Conservation (phyloP, 352 stramenopile genomes). For the Thalassiosira allenii region DNA sequence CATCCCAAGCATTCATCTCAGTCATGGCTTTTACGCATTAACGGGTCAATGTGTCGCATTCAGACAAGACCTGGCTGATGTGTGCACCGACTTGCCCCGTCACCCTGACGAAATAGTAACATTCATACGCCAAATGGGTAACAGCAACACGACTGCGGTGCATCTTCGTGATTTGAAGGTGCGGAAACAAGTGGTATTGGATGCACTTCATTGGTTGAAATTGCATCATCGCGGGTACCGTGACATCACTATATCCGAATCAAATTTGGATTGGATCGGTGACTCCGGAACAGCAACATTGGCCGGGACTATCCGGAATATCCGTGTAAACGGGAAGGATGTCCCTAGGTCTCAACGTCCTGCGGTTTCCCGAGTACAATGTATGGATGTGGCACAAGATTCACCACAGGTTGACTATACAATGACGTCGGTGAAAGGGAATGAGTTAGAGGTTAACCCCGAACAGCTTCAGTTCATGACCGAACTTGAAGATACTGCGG, state of each 20-base stretch:
- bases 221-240: constrained; percentile 21
- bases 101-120: background rate
- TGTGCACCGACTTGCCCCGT: background rate
- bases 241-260: constrained; percentile 33
- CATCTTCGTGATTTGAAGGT: background rate
- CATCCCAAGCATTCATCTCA: background rate
- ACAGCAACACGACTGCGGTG: background rate
- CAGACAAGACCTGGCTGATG: background rate
- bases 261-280: too few species aligned
- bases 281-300: too few species aligned
- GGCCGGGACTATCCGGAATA: constrained; percentile 25
- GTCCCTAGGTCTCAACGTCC: too few species aligned
- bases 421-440: constrained; percentile 1
- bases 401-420: background rate
- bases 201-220: constrained; percentile 30
- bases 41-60: constrained; percentile 13
- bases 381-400: background rate
- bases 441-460: background rate
- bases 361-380: background rate
- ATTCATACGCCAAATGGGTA: constrained; percentile 6
- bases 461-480: constrained; percentile 1
- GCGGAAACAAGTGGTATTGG: background rate
- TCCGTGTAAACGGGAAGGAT: background rate
- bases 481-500: constrained; percentile 4
- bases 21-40: background rate